Conservation (phyloP, 1,284 basidiomycete species). For the Coniophora puteana region DNA sequence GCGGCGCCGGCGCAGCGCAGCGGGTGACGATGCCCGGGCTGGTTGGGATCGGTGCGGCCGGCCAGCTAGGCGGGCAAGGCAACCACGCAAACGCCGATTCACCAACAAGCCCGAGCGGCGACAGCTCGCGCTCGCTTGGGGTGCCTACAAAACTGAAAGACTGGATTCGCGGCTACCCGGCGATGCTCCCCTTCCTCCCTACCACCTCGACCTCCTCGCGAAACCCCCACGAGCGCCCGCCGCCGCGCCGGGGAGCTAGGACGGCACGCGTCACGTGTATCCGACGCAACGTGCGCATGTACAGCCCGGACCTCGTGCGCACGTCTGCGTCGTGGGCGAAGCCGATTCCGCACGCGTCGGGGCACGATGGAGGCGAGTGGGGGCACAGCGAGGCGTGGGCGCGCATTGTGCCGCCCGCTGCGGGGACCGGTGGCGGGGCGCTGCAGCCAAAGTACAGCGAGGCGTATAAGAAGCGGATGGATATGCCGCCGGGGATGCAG, state of each 20-base stretch:
- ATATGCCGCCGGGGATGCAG: conserved; percentile 53
- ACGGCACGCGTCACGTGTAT: conserved; percentile 71
- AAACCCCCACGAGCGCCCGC: conserved; percentile 42
- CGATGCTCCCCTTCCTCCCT: conserved; percentile 54
- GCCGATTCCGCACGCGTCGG: conserved; percentile 19
- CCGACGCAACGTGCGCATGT: conserved; percentile 76
- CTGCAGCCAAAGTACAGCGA: conserved; percentile 61
- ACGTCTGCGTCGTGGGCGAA: conserved; percentile 70
- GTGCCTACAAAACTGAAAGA: conserved; percentile 77
- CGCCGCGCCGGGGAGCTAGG: conserved; percentile 68
- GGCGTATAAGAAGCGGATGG: conserved; percentile 67
- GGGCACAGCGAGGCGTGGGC: conserved; percentile 54
- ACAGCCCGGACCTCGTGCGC: conserved; percentile 76
- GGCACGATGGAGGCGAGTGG: conserved; percentile 11
- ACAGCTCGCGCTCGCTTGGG: conserved; percentile 53
- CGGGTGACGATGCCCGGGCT: too few species aligned
- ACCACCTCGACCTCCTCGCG: conserved; percentile 26
- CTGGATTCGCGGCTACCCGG: conserved; percentile 84
- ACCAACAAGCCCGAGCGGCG: conserved; percentile 31
- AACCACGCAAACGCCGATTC: conserved; percentile 24
- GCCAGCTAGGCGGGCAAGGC: background rate
- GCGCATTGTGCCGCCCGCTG: conserved; percentile 56
- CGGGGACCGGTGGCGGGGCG: too few species aligned
- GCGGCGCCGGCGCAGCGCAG: too few species aligned
- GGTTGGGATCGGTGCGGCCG: too few species aligned